Percentiles rank a stretch among this genome's conserved stretches.
Evolutionary conservation across 768 basidiomycete species (phyloP).

Genomic region (Tubosaeta sp.): DNA sequence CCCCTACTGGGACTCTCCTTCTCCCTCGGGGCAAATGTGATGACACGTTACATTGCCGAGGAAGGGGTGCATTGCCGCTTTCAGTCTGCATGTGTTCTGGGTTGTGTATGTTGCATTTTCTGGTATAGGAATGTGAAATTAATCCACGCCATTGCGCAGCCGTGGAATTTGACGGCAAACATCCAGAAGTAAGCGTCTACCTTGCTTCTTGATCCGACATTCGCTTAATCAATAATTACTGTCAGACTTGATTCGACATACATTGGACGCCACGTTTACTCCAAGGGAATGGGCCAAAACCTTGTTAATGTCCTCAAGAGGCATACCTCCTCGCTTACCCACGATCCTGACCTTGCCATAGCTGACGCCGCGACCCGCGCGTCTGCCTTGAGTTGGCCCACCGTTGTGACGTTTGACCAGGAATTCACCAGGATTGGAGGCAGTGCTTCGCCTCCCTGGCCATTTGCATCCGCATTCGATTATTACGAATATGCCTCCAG

Average conservation of each 20-base stretch:
- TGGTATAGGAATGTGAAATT: slow-evolving; percentile 8
- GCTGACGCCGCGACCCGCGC: slow-evolving; percentile 45
- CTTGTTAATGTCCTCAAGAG: slow-evolving; percentile 53
- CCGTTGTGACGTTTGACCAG: slow-evolving; percentile 56
- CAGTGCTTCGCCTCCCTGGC: slow-evolving; percentile 57
- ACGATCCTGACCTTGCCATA: slow-evolving; percentile 49
- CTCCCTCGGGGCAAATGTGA: slow-evolving; percentile 88
- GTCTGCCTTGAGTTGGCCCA: slow-evolving; percentile 47
- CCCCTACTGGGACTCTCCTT: slow-evolving; percentile 86
- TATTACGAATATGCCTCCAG: slow-evolving; percentile 56
- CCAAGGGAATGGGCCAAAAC: slow-evolving; percentile 75
- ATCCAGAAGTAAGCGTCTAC: slow-evolving; percentile 26
- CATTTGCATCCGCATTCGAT: slow-evolving; percentile 40
- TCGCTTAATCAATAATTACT: slow-evolving; percentile 4
- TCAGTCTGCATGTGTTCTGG: slow-evolving; percentile 62
- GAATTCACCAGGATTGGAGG: slow-evolving; percentile 65
- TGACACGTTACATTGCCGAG: slow-evolving; percentile 86
- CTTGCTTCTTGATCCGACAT: slow-evolving; percentile 7
- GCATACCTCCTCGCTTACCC: slow-evolving; percentile 44
- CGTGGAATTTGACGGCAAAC: slow-evolving; percentile 46
- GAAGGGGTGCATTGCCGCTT: slow-evolving; percentile 65
- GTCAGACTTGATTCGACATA: slow-evolving; percentile 52
- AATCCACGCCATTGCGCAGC: slow-evolving; percentile 30
- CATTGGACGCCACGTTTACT: slow-evolving; percentile 63
- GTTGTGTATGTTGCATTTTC: slow-evolving; percentile 53